Evolutionary conservation across 768 basidiomycete species (phyloP).

Genomic region (Dendrothele bispora): DNA sequence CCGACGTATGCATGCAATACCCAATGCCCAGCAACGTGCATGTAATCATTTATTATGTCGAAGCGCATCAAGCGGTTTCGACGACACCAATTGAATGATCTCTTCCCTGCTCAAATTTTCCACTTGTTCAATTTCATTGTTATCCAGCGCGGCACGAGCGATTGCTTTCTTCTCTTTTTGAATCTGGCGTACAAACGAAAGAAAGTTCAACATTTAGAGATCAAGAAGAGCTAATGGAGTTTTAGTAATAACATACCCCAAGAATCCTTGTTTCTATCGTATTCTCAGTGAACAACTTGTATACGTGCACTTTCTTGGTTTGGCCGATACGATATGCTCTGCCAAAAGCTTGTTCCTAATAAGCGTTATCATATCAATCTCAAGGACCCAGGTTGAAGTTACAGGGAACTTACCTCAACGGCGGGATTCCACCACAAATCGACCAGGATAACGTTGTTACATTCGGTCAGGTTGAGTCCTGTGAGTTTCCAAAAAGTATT

Average conservation of each 20-base stretch:
- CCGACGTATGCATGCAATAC: too few species aligned
- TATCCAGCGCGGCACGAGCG: conserved; percentile 80
- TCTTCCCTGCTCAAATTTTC: conserved; percentile 80
- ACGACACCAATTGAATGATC: conserved; percentile 79
- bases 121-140: conserved; percentile 83
- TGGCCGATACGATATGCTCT: conserved; percentile 91
- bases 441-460: conserved; percentile 91
- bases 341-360: conserved; percentile 89
- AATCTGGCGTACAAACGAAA: conserved; percentile 44
- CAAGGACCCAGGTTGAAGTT: not conserved
- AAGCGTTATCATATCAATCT: conserved; percentile 16
- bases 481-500: conserved; percentile 6
- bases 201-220: not conserved
- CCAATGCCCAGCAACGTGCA: too few species aligned
- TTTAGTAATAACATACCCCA: conserved; percentile 56
- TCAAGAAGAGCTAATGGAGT: conserved; percentile 2
- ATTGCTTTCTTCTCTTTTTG: conserved; percentile 90
- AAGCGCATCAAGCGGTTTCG: too few species aligned
- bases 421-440: conserved; percentile 98
- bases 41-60: too few species aligned
- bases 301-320: conserved; percentile 81
- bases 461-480: conserved; percentile 90
- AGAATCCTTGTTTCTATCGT: conserved; percentile 91
- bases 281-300: conserved; percentile 82
- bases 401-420: conserved; percentile 54